Evolutionary conservation across 768 basidiomycete genomes (phyloP), one percentile per base, ranked within the genome.

Genomic region (Lactarius evosmus): DNA sequence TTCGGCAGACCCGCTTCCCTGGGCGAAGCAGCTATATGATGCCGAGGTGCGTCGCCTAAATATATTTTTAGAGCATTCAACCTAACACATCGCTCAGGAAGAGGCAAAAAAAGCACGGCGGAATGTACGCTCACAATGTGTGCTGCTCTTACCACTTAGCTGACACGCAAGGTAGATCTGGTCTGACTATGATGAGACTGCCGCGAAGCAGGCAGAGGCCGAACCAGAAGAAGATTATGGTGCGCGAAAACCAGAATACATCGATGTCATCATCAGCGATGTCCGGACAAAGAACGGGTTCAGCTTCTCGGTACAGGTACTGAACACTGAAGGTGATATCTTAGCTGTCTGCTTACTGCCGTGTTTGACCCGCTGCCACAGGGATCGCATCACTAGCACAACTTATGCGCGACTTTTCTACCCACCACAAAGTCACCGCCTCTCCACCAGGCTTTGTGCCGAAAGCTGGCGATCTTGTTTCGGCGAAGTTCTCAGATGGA

Each of bases 401-500:
- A 73, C 80, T 99, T 65, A 98, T 98, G 96, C 81, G 80, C 57
- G 95, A 98, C 65, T 97, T 99, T 71, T 90, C 93, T 7, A 71
- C 90, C 38, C 86, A 95, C 74, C 93, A 98, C 76, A 84, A 84
- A 51, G 82, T 85, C 49, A 81, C 86, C 16, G 75, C 82, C 3
- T 72, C 80, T 25, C 80, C 90, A 4, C 69, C 87, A n/a, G 84
- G 82, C 56, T 95, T 94, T 70, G 78, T 79, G 5, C 96, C 96
- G 0, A 87, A 85, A 72, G 85, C 82, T 22, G 95, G 95, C 8
- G 95, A 98, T 61, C 79, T 98, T 30, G 92, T 99, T 19, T 93
- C 93, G 14, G 96, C 95, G 19, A 94, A 94, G 72, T 98, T 98
- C 76, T 91, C 89, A 54, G 91, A 97, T 70, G 92, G 92, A 8